Evolutionary conservation across 768 basidiomycete genomes (phyloP).

Genomic region (Amanita phalloides): DNA sequence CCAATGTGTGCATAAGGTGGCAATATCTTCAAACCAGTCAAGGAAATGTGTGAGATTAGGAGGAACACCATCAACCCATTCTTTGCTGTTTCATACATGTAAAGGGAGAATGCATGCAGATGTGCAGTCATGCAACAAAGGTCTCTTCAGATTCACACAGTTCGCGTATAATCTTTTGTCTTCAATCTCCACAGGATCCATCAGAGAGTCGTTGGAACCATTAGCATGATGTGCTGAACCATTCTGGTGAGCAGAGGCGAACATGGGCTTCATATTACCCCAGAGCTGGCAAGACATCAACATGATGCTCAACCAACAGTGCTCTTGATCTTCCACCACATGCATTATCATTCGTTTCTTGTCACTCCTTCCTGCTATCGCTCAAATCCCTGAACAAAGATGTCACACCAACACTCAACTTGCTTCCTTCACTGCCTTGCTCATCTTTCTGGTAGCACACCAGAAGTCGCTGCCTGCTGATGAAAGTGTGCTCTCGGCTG

Average conservation of each 20-base stretch:
- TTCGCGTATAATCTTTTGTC: slow-evolving; percentile 38
- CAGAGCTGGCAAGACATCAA: background rate
- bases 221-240: background rate
- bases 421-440: slow-evolving; percentile 17
- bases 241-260: background rate
- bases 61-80: slow-evolving; percentile 80
- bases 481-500: slow-evolving; percentile 38
- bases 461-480: slow-evolving; percentile 28
- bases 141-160: slow-evolving; percentile 56
- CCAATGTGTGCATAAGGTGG: slow-evolving; percentile 59
- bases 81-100: slow-evolving; percentile 53
- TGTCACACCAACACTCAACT: slow-evolving; percentile 36
- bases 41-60: slow-evolving; percentile 58
- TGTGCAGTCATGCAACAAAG: slow-evolving; percentile 57
- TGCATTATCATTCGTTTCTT: background rate
- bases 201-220: background rate
- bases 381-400: slow-evolving; percentile 33
- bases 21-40: slow-evolving; percentile 85
- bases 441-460: slow-evolving; percentile 15
- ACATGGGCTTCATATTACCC: background rate
- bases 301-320: background rate
- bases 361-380: slow-evolving; percentile 8
- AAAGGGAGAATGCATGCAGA: slow-evolving; percentile 67
- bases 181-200: slow-evolving; percentile 5
- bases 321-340: background rate